Evolutionary conservation across 2,329 filamentous ascomycete genomes (phyloP).

Genomic region (Sporothrix globosa): DNA sequence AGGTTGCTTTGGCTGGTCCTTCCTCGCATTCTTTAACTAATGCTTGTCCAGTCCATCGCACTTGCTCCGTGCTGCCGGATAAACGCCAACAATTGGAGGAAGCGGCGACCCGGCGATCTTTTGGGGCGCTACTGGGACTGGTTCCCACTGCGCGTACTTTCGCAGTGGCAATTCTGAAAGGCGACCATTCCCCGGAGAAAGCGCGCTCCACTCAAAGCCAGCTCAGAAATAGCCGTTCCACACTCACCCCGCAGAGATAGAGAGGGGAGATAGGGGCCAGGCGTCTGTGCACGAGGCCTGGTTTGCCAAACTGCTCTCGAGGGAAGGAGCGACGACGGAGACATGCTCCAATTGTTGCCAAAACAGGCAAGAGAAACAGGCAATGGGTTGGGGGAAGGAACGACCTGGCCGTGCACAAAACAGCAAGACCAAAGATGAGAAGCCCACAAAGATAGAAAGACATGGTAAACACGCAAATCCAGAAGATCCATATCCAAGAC

Average conservation of each 20-base stretch:
- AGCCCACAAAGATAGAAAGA: not conserved
- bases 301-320: conserved; percentile 20
- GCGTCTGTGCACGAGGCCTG: conserved; percentile 5
- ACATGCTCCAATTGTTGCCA: conserved; percentile 19
- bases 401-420: not conserved
- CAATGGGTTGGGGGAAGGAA: conserved; percentile 4
- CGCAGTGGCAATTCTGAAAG: conserved; percentile 22
- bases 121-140: conserved; percentile 4
- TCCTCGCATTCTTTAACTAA: not conserved
- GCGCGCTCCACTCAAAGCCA: not conserved
- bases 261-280: not conserved
- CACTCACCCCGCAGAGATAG: not conserved
- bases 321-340: conserved; percentile 13
- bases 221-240: conserved; percentile 13
- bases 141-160: not conserved
- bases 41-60: too few species aligned
- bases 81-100: conserved; percentile 33
- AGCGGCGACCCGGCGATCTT: conserved; percentile 26
- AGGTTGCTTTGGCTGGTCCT: conserved; percentile 17
- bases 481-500: conserved; percentile 8
- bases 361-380: conserved; percentile 15
- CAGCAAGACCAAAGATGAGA: not conserved
- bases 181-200: conserved; percentile 21
- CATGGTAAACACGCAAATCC: not conserved
- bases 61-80: conserved; percentile 6